Percentiles rank a stretch among this genome's conserved stretches.
Conservation (phyloP, 2,329 filamentous ascomycete species). For the Sporothrix brasiliensis region DNA sequence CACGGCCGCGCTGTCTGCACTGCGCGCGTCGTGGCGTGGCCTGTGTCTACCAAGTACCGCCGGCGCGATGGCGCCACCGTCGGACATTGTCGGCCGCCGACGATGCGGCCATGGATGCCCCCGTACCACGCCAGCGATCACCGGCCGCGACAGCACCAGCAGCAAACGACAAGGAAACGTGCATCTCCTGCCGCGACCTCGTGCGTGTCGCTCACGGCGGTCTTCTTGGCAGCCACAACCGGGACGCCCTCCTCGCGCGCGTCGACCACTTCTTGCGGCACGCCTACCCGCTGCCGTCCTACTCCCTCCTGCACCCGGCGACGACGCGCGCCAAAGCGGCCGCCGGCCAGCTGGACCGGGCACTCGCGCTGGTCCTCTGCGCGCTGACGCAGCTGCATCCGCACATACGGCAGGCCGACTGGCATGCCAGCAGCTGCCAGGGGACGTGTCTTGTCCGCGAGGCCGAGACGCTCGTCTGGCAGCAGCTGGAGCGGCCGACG, state of each 20-base stretch:
- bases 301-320: neutral
- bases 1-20: neutral
- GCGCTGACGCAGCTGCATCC: neutral
- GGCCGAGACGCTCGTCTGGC: neutral
- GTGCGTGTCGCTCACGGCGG: neutral
- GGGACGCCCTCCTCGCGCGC: neutral
- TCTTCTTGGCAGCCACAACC: too few species aligned
- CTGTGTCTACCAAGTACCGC: neutral
- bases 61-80: neutral
- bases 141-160: neutral
- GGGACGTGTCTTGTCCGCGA: neutral
- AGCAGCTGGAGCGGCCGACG: neutral
- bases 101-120: neutral
- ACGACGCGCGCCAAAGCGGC: neutral
- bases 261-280: neutral
- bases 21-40: neutral
- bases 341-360: constrained; percentile 4
- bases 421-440: neutral
- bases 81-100: too few species aligned
- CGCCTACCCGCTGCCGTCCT: neutral
- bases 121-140: neutral
- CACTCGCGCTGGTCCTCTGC: neutral
- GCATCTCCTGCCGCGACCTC: neutral
- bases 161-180: neutral
- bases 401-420: neutral